Base-by-base conservation (phyloP, 148 eudicot genomes). In the Persicaria maculosa region DNA sequence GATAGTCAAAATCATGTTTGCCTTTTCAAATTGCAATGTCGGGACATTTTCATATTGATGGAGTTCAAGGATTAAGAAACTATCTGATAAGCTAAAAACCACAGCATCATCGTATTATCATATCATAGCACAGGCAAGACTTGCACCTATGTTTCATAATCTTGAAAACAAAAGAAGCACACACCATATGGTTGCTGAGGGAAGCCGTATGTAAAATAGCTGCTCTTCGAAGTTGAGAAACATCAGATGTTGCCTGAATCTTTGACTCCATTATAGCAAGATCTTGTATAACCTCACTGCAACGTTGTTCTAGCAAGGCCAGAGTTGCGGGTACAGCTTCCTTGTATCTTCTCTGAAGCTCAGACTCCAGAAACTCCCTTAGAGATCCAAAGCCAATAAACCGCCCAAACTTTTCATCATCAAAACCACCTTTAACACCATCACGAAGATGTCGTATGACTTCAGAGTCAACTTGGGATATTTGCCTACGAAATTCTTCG, bases 241-340 rank as follows among this genome's bases (percentile, higher is more conserved):
- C 93, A 87, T 95, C 93, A 77, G 98, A 90, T 76, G 90, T 90
- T 79, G 96, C 92, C 83, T 88, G 85, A 53, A 95, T 86, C 81
- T 90, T 95, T 68, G 85, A 76, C 61, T 95, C 97, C 92, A 95
- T 85, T 80, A 79, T 83, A 4, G 84, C 85, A 76, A 95, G 70
- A 48, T 95, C 96, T 76, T 82, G 81, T 19, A 85, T 86, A 43
- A 95, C 91, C 77, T 95, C 97, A 83, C 85, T 68, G 82, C 97
- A 92, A 48, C 99, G 96, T 80, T 87, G 91, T 84, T 95, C 96
- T 48, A 95, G 96, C 86, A 95, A 85, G 59, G 97, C 93, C 72
- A 95, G 78, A 77, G 98, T 95, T 72, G 97, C 89, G 44, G 98
- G 98, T 47, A 97, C 93, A 79, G 98, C 98, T 81, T 92, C 98